A percentile compares a stretch with the other conserved stretches of the same genome.
These are phyloP conservation scores for Euryodendron excelsum DNA, from an alignment of 148 eudicot species.

Conservation along the genomic window DNA sequence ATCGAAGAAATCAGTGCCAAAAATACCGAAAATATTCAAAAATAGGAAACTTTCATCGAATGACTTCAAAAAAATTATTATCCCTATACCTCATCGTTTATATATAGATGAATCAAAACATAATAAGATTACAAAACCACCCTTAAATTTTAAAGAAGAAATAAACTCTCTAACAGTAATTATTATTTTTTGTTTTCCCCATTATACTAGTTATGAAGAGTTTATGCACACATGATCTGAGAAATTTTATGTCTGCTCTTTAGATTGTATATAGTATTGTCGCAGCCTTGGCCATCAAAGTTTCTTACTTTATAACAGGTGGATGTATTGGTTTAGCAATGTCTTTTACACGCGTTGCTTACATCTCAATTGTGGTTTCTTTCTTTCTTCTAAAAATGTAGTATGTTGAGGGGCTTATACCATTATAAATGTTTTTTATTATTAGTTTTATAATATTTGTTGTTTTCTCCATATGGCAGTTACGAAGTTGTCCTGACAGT, in stretches of 20 bases:
- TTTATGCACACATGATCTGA: neutral
- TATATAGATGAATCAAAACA: no score
- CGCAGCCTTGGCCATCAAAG: neutral
- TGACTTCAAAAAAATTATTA: no score
- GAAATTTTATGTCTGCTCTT: neutral
- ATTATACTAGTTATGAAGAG: neutral
- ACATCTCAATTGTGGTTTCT: neutral
- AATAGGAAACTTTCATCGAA: no score
- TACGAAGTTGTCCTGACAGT: slow-evolving; percentile 72
- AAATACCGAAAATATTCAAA: no score
- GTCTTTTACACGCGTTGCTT: neutral
- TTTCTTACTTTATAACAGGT: no score
- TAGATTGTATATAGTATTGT: neutral
- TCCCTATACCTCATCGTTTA: no score
- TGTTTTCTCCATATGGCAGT: slow-evolving; percentile 40
- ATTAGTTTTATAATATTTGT: neutral
- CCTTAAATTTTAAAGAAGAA: no score
- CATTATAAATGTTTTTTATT: neutral
- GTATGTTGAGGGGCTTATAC: neutral
- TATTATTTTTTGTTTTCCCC: neutral
- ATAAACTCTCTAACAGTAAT: no score
- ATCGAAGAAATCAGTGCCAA: no score
- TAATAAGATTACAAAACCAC: no score
- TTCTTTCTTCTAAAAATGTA: neutral
- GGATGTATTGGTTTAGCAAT: neutral